A percentile compares a stretch with the other conserved stretches of the same genome.
phyloP scores from a whole-genome alignment of 2,329 filamentous ascomycete genomes.

The Alternaria longipes region DNA sequence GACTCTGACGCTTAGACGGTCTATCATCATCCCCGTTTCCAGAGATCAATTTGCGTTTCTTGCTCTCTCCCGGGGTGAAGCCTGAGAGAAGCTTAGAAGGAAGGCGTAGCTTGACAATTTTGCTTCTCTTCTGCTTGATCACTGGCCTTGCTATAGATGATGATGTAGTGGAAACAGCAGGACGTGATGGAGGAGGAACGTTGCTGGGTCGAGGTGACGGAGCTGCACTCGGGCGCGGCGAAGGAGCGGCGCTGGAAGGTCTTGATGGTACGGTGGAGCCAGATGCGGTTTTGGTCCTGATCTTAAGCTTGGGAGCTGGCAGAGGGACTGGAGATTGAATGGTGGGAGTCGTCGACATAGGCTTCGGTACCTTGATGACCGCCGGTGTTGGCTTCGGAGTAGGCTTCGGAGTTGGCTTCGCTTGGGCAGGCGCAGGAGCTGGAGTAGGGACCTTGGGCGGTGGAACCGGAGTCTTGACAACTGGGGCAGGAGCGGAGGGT shows the following conservation, averaged over 20 bases:
- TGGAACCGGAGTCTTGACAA: conserved; percentile 8
- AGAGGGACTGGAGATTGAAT: conserved; percentile 37
- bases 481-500: neutral
- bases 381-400: conserved; percentile 18
- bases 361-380: conserved; percentile 27
- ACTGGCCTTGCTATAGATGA: conserved; percentile 15
- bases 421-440: conserved; percentile 17
- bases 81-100: conserved; percentile 24
- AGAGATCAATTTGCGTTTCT: conserved; percentile 34
- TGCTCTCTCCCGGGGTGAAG: conserved; percentile 24
- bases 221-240: conserved; percentile 24
- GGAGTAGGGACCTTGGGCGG: conserved; percentile 15
- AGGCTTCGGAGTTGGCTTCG: conserved; percentile 10
- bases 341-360: conserved; percentile 30
- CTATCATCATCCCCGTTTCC: conserved; percentile 27
- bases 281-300: conserved; percentile 35
- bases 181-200: conserved; percentile 10
- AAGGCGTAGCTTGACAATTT: conserved; percentile 38
- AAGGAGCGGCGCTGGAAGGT: conserved; percentile 24
- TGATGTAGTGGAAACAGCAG: conserved; percentile 10
- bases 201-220: conserved; percentile 24
- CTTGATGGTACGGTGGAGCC: conserved; percentile 19
- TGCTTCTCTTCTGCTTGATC: conserved; percentile 34
- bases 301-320: conserved; percentile 39
- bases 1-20: conserved; percentile 41